phyloP scores from a whole-genome alignment of 495 filamentous ascomycete genomes.

The Daldinia bambusicola region DNA sequence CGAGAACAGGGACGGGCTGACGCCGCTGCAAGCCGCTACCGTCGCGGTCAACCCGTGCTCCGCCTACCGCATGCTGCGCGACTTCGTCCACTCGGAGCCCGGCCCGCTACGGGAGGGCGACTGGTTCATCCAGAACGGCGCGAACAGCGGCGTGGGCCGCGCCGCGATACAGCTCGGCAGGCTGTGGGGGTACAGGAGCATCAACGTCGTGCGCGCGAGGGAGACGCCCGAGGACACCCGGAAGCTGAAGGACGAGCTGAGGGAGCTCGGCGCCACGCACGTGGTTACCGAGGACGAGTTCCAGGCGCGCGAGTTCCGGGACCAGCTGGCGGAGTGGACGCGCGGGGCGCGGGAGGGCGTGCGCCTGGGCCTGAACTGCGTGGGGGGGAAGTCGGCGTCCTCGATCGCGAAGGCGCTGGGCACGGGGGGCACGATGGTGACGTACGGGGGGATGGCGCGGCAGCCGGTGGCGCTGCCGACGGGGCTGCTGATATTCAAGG shows the following conservation, averaged over 20 bases:
- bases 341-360: conserved; percentile 73
- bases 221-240: conserved; percentile 68
- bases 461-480: conserved; percentile 82
- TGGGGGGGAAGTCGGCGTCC: conserved; percentile 85
- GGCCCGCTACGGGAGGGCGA: conserved; percentile 64
- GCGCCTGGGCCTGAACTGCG: conserved; percentile 87
- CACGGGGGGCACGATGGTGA: conserved; percentile 78
- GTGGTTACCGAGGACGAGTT: conserved; percentile 84
- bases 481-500: conserved; percentile 87
- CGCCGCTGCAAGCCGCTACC: conserved; percentile 78
- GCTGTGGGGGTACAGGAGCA: conserved; percentile 84
- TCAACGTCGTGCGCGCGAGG: conserved; percentile 85
- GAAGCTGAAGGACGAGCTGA: conserved; percentile 74
- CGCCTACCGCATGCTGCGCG: conserved; percentile 89
- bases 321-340: conserved; percentile 71
- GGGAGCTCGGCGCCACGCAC: conserved; percentile 77
- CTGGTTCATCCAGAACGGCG: conserved; percentile 97
- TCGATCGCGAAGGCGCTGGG: conserved; percentile 75
- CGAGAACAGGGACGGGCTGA: conserved; percentile 73
- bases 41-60: conserved; percentile 92
- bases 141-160: conserved; percentile 90
- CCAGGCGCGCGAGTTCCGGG: conserved; percentile 66
- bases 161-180: conserved; percentile 85
- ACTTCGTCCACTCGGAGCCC: conserved; percentile 67
- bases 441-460: conserved; percentile 94